Conservation (phyloP, 164 flowering plant species). For the Nelumbo lutea region DNA sequence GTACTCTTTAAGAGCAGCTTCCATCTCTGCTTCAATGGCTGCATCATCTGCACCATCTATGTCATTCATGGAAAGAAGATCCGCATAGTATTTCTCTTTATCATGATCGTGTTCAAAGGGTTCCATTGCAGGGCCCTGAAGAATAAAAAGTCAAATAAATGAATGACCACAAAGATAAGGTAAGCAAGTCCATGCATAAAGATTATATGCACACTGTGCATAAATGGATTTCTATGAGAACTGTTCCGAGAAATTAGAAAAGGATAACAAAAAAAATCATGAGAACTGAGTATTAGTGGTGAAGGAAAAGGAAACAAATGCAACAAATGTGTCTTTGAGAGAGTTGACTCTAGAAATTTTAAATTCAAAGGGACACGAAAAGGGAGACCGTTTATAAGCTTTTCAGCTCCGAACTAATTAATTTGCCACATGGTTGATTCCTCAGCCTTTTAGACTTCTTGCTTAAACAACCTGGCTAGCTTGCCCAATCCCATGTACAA, state of each 20-base stretch:
- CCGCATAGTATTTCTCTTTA: conserved; percentile 69
- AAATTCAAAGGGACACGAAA: too few species aligned
- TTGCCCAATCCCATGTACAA: too few species aligned
- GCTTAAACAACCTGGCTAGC: too few species aligned
- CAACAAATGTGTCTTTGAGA: not conserved
- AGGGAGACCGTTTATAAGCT: too few species aligned
- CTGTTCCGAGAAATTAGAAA: too few species aligned
- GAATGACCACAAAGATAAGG: not conserved
- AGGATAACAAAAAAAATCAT: not conserved
- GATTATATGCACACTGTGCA: not conserved
- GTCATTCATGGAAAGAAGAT: conserved; percentile 35
- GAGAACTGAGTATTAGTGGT: not conserved
- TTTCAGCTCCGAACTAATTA: too few species aligned
- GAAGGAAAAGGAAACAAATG: not conserved
- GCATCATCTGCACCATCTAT: conserved; percentile 41
- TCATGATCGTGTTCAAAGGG: conserved; percentile 60
- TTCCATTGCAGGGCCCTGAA: conserved; percentile 72
- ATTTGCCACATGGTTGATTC: too few species aligned
- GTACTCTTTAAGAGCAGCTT: conserved; percentile 56
- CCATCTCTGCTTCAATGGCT: conserved; percentile 64
- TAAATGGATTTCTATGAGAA: too few species aligned
- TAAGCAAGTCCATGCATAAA: not conserved
- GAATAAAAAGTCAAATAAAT: not conserved
- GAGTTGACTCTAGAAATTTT: not conserved
- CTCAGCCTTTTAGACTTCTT: too few species aligned